Percentiles rank a stretch among this genome's conserved stretches.
These are phyloP conservation scores for Syzygium aqueum DNA, from an alignment of 345 rosid species.

Conservation along the genomic window DNA sequence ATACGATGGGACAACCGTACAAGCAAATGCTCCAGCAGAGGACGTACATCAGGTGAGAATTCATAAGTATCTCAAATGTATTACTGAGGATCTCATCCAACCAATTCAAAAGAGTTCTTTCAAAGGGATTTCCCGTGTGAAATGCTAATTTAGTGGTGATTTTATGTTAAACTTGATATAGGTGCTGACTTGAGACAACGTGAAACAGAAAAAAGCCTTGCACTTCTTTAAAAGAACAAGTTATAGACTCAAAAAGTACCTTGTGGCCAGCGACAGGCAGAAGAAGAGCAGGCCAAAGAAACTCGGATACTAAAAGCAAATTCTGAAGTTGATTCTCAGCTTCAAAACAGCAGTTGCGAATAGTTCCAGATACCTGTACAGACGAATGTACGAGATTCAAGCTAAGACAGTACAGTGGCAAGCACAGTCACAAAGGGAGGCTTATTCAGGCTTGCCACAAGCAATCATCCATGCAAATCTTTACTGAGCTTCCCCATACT, in stretches of 20 bases:
- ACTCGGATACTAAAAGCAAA: conserved; percentile 76
- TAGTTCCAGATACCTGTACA: conserved; percentile 74
- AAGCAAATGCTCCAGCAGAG: neutral
- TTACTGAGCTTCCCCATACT: neutral
- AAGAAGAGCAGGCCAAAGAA: conserved; percentile 91
- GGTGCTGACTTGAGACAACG: neutral
- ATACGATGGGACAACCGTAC: neutral
- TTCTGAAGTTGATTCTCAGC: conserved; percentile 79
- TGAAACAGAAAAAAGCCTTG: neutral
- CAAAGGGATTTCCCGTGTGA: neutral
- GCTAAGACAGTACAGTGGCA: neutral
- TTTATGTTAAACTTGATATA: neutral
- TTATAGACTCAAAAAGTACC: conserved; percentile 18
- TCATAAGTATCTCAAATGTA: neutral
- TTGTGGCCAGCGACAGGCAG: conserved; percentile 89
- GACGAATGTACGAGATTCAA: neutral
- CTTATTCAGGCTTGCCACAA: neutral
- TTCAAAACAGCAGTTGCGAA: conserved; percentile 87
- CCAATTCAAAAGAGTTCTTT: neutral
- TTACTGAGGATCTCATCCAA: neutral
- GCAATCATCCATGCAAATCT: neutral
- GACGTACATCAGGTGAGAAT: neutral
- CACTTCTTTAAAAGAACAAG: neutral
- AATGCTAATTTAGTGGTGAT: neutral
- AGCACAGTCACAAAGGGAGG: neutral